Evolutionary conservation across 1,284 basidiomycete species (phyloP), one percentile per base, ranked within the genome.

Genomic region (Ceratobasidium sp.): DNA sequence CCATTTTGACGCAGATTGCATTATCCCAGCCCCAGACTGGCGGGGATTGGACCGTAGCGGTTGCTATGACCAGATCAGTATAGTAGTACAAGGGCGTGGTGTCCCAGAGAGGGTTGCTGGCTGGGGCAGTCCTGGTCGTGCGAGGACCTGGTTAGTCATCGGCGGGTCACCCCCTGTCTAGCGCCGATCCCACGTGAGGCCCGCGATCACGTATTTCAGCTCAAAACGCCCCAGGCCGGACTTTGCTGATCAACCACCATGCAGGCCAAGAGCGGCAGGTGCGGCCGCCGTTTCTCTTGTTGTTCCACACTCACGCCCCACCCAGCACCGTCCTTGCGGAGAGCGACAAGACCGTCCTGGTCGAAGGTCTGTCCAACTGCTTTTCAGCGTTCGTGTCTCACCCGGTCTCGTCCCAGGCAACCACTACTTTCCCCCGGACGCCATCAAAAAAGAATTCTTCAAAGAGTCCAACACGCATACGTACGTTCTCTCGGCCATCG

Each of bases 391-490:
- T 38, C 21, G 16, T 7, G 30, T 38, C 6, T n/a, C 12, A 21
- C 54, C 36, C 14, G 36, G 30, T 38, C 8, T 58, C 6, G 28
- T 30, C 14, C 6, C 59, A 61, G 59, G 59, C 40, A 61, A 61
- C 40, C 59, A 61, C 40, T 61, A 61, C 14, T 61, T 61, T 23
- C 59, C 59, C 5, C 59, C 59, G n/a, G 67, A 70, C 56, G 60
- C 67, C n/a, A 48, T 70, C 46, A 70, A 60, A 16, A 59, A 60
- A 36, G 42, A 38, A 5, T 28, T 36, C 21, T 70, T 70, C 56
- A 70, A 70, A n/a, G 67, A 70, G 6, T 70, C 67, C 12, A 25
- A 70, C 6, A 70, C 67, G n/a, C 67, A 70, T 40, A 70, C 67
- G 67, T 70, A 49, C 23, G 67, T 69, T 6, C 11, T 8, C 3